Base-by-base conservation (phyloP, 73 alveolate species). In the Stentor coeruleus region DNA sequence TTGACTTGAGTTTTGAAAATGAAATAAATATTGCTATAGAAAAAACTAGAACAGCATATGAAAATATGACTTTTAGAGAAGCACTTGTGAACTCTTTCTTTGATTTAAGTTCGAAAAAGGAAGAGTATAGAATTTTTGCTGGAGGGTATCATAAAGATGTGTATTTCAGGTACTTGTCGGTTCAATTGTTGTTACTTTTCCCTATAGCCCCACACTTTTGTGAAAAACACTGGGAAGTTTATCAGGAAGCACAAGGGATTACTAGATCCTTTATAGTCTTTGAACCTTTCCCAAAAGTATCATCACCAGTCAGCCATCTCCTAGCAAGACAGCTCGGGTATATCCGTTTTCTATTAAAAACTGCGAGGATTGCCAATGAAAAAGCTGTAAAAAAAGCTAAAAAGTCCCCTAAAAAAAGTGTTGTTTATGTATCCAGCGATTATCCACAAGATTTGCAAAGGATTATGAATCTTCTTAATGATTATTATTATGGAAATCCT, bases 161-260 rank as follows among this genome's bases (percentile, higher is more conserved):
- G 73, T 81, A 91, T 60, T 11, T 87, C 80, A 87, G 85, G 37
- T 95, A 77, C 83, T 74, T 95, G 38, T 93, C 85, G 84, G 84
- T 82, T 59, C 94, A 93, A 59, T 82, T 94, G 42, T 42, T 88
- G 38, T 58, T 90, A 40, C 41, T 95, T 90, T 79, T 87, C 58
- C 99, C 99, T 31, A 97, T 98, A 31, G 87, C 90, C 6, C 99
- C 99, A 35, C 99, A 98, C 75, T 96, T 97, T 87, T 85, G 98
- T 74, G 99, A 98, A 83, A 85, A 94, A 93, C 84, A 92, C 81
- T 98, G 94, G 95, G 79, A 84, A 38, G 87, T 91, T 92, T 97
- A 81, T 84, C 84, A 84, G 96, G 97, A 77, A 38, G 89, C 58
- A 85, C 82, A 59, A 88, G 82, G 40, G 31, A 59, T 40, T 58